phyloP scores from a whole-genome alignment of 306 rosid species.

The Sicyos baderoa region DNA sequence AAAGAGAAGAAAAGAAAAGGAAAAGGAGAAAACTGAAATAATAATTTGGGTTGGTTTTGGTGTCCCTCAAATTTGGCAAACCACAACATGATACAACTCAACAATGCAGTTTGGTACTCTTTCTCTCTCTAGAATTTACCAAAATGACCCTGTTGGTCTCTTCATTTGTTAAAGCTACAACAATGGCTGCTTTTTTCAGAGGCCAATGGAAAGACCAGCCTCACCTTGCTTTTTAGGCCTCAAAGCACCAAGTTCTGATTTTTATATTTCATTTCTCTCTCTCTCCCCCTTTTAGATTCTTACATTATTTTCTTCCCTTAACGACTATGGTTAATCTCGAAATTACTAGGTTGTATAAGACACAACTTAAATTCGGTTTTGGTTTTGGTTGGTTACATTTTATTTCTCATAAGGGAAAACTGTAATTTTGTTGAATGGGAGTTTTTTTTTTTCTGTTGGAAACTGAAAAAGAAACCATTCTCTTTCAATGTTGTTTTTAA shows the following conservation, averaged over 20 bases:
- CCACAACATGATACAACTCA: slow-evolving; percentile 18
- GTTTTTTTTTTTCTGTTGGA: neutral
- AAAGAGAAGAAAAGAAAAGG: too few species aligned
- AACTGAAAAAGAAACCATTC: neutral
- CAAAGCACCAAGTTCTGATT: neutral
- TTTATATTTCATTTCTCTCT: neutral
- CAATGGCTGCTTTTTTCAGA: slow-evolving; percentile 14
- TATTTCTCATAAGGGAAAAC: neutral
- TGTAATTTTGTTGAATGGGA: neutral
- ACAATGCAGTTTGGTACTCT: slow-evolving; percentile 6
- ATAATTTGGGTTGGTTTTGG: slow-evolving; percentile 42
- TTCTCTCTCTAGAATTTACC: neutral
- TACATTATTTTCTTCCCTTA: too few species aligned
- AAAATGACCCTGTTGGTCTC: neutral
- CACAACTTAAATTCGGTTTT: too few species aligned
- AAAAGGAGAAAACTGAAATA: too few species aligned
- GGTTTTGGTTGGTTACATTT: too few species aligned
- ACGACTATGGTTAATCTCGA: too few species aligned
- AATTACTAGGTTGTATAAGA: too few species aligned
- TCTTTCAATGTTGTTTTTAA: neutral
- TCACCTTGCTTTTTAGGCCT: neutral
- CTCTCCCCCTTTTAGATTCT: neutral
- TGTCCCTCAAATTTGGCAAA: slow-evolving; percentile 12
- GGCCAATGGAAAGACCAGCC: slow-evolving; percentile 4
- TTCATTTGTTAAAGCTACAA: slow-evolving; percentile 11